A percentile compares a stretch with the other conserved stretches of the same genome.
phyloP scores from a whole-genome alignment of 2,329 filamentous ascomycete genomes.

The Emergomyces orientalis region DNA sequence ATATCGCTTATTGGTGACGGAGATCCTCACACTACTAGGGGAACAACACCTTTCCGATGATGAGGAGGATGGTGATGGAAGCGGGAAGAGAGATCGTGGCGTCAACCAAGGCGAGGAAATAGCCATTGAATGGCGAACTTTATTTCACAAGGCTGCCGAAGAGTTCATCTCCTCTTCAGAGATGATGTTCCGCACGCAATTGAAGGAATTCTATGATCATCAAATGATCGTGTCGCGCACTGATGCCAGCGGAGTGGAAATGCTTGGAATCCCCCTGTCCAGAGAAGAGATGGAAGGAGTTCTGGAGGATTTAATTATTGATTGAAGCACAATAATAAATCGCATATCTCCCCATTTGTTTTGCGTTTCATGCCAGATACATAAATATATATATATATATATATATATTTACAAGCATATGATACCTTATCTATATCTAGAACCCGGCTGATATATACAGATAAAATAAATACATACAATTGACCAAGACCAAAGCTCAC shows the following conservation, averaged over 20 bases:
- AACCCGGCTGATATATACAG: conserved; percentile 5
- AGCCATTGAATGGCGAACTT: conserved; percentile 77
- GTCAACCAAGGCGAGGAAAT: conserved; percentile 32
- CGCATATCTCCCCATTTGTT: background rate
- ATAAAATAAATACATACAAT: conserved; percentile 12
- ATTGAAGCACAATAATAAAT: conserved; percentile 17
- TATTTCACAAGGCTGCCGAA: conserved; percentile 93
- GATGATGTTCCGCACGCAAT: conserved; percentile 83
- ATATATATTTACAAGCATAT: conserved; percentile 3
- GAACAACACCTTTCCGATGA: conserved; percentile 43
- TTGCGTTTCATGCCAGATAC: background rate
- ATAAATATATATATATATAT: too few relatives aligned
- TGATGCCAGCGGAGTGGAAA: conserved; percentile 74
- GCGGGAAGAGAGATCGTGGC: conserved; percentile 17
- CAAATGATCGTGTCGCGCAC: conserved; percentile 90
- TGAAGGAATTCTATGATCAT: conserved; percentile 98
- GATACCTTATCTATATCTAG: conserved; percentile 2
- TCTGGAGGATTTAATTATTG: conserved; percentile 60
- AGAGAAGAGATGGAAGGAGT: conserved; percentile 84
- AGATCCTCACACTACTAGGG: conserved; percentile 65
- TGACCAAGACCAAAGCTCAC: background rate
- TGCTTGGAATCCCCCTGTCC: conserved; percentile 74
- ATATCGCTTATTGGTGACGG: conserved; percentile 74
- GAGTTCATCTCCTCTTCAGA: conserved; percentile 96
- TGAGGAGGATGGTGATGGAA: conserved; percentile 35